Conservation (phyloP, 306 rosid genomes). For the Prunus padus region DNA sequence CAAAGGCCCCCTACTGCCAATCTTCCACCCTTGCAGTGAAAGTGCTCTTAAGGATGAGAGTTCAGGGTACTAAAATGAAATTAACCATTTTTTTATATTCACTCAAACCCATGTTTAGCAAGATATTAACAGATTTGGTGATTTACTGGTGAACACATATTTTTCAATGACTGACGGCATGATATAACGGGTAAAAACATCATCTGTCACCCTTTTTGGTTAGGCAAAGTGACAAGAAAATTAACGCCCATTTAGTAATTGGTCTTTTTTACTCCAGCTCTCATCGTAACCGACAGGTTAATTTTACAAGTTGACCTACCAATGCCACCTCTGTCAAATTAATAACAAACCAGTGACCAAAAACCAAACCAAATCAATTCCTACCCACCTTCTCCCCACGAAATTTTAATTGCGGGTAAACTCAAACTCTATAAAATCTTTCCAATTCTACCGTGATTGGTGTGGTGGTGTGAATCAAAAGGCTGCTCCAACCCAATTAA, state of each 20-base stretch:
- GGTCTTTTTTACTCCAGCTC: neutral
- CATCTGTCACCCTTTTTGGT: neutral
- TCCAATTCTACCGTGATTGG: neutral
- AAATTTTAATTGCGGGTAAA: neutral
- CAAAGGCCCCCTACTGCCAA: too few species aligned
- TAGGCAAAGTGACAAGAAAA: neutral
- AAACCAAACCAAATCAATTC: neutral
- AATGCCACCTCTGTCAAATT: neutral
- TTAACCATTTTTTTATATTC: too few species aligned
- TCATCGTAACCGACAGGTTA: neutral
- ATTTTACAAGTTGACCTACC: neutral
- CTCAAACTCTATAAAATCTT: neutral
- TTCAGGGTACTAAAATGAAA: too few species aligned
- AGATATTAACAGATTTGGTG: too few species aligned
- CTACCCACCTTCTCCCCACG: neutral
- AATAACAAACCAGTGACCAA: neutral
- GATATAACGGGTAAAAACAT: neutral
- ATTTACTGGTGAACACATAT: too few species aligned
- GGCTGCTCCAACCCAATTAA: neutral
- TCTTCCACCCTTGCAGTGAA: too few species aligned
- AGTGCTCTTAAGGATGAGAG: too few species aligned
- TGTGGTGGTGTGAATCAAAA: neutral
- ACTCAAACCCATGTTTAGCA: too few species aligned
- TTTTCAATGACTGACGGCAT: too few species aligned
- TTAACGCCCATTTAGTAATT: neutral